Base-by-base conservation (phyloP, 1,284 basidiomycete species). In the Peniophora sp. region DNA sequence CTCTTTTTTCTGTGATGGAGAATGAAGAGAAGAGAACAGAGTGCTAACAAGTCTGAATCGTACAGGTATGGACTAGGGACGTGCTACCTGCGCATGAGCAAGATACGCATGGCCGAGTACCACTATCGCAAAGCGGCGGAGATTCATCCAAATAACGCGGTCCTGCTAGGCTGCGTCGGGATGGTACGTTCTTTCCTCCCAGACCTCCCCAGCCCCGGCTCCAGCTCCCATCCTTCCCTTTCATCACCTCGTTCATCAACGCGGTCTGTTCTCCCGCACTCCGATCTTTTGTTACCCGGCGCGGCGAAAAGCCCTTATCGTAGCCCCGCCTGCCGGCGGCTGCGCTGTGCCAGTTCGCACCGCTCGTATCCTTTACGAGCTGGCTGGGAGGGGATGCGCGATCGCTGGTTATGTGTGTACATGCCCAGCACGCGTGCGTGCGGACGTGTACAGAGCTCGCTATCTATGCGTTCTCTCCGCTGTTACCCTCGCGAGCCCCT, bases 21-120 rank as follows among this genome's bases (percentile, higher is more conserved):
- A 32, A 32, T 32, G n/a, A n/a, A n/a, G n/a, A n/a, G n/a, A n/a
- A n/a, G n/a, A n/a, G n/a, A n/a, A n/a, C n/a, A n/a, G n/a, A n/a
- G n/a, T n/a, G 27, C 27, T 32, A 12, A 32, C 27, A 12, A 32
- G 27, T 32, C 27, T 32, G 27, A 12, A 6, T 6, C 27, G 46
- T 34, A 48, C 64, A 95, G 92, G 92, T 97, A 97, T 69, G 95
- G 95, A n/a, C 74, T 97, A 58, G 94, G 95, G 50, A 88, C 89
- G 47, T 95, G 92, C 63, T 97, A 96, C 74, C 75, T 94, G 65
- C 80, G 89, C 59, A 88, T 87, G 77, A 94, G 88, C 69, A 95
- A 94, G 72, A 73, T 88, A 56, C 82, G 88, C 49, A 74, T 94
- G 54, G 93, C 94, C 36, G 92, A 97, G 66, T 97, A 94, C 71